Conservation (phyloP, 495 filamentous ascomycete genomes). For the Daldinia loculata region DNA sequence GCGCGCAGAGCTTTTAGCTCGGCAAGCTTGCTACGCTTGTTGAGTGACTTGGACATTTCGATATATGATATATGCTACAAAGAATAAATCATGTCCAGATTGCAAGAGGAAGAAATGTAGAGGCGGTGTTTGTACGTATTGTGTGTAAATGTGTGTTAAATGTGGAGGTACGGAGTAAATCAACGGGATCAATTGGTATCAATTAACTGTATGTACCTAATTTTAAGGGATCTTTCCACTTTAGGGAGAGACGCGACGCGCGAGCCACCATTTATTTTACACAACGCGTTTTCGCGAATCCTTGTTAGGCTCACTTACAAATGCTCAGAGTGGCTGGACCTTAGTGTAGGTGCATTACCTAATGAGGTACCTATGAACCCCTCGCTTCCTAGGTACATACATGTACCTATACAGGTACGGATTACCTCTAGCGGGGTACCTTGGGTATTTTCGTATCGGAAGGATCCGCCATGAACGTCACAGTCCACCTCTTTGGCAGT, state of each 20-base stretch:
- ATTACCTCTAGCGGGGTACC: neutral
- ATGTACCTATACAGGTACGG: too few species aligned
- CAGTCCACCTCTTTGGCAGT: neutral
- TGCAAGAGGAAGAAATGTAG: slow-evolving; percentile 4
- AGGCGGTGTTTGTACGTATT: slow-evolving; percentile 4
- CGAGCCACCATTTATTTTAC: slow-evolving; percentile 19
- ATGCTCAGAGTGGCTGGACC: neutral
- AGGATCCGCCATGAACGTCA: neutral
- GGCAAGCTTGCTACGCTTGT: slow-evolving; percentile 66
- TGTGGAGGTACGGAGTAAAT: slow-evolving; percentile 16
- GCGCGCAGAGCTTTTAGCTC: slow-evolving; percentile 86
- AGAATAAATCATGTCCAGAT: slow-evolving; percentile 28
- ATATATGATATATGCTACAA: slow-evolving; percentile 11
- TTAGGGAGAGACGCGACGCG: slow-evolving; percentile 38
- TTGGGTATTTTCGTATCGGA: too few species aligned
- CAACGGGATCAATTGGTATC: slow-evolving; percentile 3
- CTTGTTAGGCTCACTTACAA: slow-evolving; percentile 9
- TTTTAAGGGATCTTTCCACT: slow-evolving; percentile 36
- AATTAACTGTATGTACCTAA: slow-evolving; percentile 16
- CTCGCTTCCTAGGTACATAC: too few species aligned
- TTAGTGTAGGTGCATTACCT: too few species aligned
- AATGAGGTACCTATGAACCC: neutral
- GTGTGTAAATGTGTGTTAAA: slow-evolving; percentile 3
- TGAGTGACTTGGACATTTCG: slow-evolving; percentile 56
- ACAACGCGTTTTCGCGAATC: slow-evolving; percentile 38